Evolutionary conservation across 345 rosid species (phyloP).

Genomic region (Acer campestre): DNA sequence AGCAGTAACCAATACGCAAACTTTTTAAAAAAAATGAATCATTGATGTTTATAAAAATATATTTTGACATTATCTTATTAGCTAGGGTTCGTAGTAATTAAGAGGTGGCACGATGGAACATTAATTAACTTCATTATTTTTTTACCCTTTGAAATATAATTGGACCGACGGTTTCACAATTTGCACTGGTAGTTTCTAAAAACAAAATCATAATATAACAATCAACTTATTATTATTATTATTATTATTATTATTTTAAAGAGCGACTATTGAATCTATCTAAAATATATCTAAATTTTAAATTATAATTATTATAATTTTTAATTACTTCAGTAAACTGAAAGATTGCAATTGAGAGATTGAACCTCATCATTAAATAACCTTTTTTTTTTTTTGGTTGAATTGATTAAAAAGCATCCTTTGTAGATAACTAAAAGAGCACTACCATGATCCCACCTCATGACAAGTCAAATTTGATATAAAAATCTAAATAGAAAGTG

Average conservation of each 20-base stretch:
- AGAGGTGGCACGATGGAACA: background rate
- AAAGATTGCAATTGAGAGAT: too few species aligned
- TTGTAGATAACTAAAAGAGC: slow-evolving; percentile 8
- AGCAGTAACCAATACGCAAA: too few species aligned
- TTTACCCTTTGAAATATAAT: background rate
- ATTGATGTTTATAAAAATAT: background rate
- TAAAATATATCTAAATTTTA: too few species aligned
- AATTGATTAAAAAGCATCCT: background rate
- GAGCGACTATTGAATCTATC: too few species aligned
- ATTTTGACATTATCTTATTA: background rate
- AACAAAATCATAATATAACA: too few species aligned
- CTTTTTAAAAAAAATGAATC: too few species aligned
- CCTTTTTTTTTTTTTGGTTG: too few species aligned
- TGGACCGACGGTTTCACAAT: slow-evolving; percentile 9
- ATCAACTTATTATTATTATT: too few species aligned
- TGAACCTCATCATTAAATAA: too few species aligned
- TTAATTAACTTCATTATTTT: background rate
- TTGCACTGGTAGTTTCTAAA: background rate
- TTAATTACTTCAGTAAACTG: too few species aligned
- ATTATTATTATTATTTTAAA: too few species aligned
- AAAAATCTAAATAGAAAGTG: background rate
- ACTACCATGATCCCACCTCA: background rate
- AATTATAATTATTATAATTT: too few species aligned
- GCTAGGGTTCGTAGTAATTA: background rate
- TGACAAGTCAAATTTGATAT: background rate